Conservation (phyloP, 2,329 filamentous ascomycete genomes). For the Arachnopeziza araneosa region DNA sequence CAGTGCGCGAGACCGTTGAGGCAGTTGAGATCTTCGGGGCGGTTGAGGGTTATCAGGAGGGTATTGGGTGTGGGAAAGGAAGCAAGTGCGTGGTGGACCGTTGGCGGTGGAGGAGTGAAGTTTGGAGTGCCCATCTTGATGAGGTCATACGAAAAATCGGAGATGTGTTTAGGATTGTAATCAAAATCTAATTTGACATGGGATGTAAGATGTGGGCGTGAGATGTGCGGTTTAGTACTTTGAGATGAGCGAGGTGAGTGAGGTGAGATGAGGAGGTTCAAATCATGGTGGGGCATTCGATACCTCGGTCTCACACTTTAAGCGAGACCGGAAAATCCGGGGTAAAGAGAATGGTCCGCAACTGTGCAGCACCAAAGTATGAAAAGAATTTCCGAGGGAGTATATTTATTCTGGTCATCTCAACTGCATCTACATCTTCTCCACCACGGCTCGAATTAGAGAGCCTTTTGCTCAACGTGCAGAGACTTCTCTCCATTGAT, state of each 20-base stretch:
- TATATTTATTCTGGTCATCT: too few relatives aligned
- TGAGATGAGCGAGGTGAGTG: background rate
- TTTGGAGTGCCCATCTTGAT: background rate
- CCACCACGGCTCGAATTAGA: too few relatives aligned
- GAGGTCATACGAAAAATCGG: background rate
- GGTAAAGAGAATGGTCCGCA: background rate
- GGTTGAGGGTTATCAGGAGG: slow-evolving; percentile 55
- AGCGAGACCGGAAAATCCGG: background rate
- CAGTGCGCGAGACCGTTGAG: slow-evolving; percentile 35
- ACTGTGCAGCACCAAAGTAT: too few relatives aligned
- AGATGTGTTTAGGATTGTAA: background rate
- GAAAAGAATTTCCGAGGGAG: too few relatives aligned
- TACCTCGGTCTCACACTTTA: background rate
- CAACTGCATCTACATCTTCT: too few relatives aligned
- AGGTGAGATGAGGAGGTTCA: background rate
- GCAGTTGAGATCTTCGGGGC: slow-evolving; percentile 52
- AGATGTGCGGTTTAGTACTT: background rate
- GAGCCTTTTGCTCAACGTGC: too few relatives aligned
- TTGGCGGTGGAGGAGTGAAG: slow-evolving; percentile 19
- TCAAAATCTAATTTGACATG: background rate
- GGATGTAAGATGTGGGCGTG: background rate
- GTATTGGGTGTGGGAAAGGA: slow-evolving; percentile 49
- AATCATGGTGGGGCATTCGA: background rate
- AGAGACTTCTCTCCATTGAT: too few relatives aligned
- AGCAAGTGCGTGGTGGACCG: slow-evolving; percentile 24